Conservation (phyloP, 1,284 basidiomycete species). For the Malassezia obtusa region DNA sequence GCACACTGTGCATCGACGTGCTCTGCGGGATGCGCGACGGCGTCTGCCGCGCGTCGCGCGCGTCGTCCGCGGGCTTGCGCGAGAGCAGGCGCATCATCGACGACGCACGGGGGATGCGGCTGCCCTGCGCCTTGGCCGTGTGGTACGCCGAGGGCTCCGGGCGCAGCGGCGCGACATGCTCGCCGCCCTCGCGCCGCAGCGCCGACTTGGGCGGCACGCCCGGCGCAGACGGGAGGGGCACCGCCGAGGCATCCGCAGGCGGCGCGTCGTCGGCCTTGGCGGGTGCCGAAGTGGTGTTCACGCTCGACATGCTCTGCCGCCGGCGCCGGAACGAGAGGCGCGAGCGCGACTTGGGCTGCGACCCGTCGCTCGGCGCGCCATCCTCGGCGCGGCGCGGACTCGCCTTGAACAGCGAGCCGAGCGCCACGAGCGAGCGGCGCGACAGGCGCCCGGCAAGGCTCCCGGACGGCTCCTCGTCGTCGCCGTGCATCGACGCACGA, state of each 20-base stretch:
- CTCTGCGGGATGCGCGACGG: constrained; percentile 8
- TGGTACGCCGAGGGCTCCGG: constrained; percentile 14
- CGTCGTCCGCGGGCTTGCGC: constrained; percentile 4
- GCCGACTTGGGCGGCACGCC: not conserved
- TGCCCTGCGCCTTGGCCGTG: constrained; percentile 16
- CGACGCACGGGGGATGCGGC: constrained; percentile 14
- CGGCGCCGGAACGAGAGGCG: constrained; percentile 10
- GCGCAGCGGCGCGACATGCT: not conserved
- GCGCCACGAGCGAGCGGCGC: constrained; percentile 14
- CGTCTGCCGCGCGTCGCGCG: not conserved
- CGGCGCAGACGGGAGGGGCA: not conserved
- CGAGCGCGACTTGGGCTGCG: constrained; percentile 5
- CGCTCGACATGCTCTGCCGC: constrained; percentile 8
- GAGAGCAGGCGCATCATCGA: constrained; percentile 16
- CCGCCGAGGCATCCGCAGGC: not conserved
- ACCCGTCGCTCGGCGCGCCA: not conserved
- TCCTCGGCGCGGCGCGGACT: constrained; percentile 9
- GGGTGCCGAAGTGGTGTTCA: not conserved
- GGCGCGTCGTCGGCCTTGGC: not conserved
- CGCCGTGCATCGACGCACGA: constrained; percentile 2
- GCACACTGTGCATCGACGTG: constrained; percentile 15
- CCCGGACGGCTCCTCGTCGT: constrained; percentile 3
- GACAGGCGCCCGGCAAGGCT: constrained; percentile 15
- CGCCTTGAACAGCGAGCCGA: constrained; percentile 11
- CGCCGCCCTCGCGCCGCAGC: not conserved